Base-by-base conservation (phyloP, 2,329 filamentous ascomycete species). In the Microdochium nivale region DNA sequence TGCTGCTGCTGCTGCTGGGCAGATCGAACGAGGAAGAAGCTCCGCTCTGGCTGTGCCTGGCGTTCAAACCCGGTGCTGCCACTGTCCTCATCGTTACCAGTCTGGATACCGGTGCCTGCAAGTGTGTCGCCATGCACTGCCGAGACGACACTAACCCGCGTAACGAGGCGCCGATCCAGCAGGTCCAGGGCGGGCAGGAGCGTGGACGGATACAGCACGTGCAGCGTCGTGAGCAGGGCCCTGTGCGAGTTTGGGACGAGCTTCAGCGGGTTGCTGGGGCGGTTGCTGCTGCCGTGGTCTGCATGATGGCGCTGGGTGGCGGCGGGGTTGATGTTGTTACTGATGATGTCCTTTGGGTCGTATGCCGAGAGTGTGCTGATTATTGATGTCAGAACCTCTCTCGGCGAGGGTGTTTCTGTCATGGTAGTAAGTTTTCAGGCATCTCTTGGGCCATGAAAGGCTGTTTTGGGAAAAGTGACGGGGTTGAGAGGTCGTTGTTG, bases 151-250 rank as follows among this genome's bases (percentile, higher is more conserved):
- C 76, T 48, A 3, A 84, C 67, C 1, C 82, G 76, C 5, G 76
- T 83, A 32, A 96, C 81, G 1, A 94, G 78, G 2, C 78, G 72
- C 25, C 89, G 80, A 66, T 99, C 94, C 1, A 99, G 76, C 0
- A 97, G 76, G 66, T 97, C 91, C 2, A 99, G 76, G 0, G 92
- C 90, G 2, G 90, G 88, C 1, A 96, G 82, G 2, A 96, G 71
- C 51, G 90, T 79, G 56, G 82, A 81, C 0, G 90, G 90, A 62
- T 95, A 95, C 14, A 96, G 72, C 32, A 90, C 87, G 69, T 96
- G 91, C 0, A 96, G 78, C 0, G 88, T 90, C 1, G 90, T 72
- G n/a, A 96, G 72, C 16, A 87, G 70, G 48, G 79, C 75, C 1
- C 75, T 71, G 53, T 73, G 40, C 21, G 40, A 23, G 21, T 44